Evolutionary conservation across 1,284 basidiomycete genomes (phyloP).

Genomic region (Heimioporus punctisporus): DNA sequence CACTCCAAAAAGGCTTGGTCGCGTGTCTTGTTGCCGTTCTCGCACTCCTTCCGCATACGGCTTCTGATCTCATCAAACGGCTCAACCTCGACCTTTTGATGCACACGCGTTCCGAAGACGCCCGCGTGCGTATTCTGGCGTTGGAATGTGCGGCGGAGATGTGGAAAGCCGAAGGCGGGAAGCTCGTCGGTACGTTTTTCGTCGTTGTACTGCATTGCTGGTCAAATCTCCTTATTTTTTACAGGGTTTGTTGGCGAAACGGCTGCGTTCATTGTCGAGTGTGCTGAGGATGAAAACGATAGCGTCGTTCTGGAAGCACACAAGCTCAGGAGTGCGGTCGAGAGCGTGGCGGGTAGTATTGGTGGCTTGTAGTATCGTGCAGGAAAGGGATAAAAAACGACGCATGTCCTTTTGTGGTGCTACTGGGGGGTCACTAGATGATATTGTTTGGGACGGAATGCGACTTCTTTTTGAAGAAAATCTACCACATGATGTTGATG

Average conservation of each 20-base stretch:
- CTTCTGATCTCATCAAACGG: constrained; percentile 62
- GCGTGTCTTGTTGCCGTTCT: constrained; percentile 23
- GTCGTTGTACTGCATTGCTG: not conserved
- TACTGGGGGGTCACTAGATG: no score
- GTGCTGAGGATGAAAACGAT: constrained; percentile 83
- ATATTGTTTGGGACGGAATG: no score
- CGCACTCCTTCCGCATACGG: constrained; percentile 17
- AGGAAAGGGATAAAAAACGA: no score
- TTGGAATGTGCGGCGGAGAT: constrained; percentile 70
- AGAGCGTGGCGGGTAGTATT: constrained; percentile 70
- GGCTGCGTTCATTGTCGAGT: constrained; percentile 82
- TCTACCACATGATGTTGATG: no score
- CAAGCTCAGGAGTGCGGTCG: constrained; percentile 66
- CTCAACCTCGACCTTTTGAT: constrained; percentile 88
- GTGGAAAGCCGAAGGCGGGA: constrained; percentile 81
- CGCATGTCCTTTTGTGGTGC: no score
- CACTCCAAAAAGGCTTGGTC: constrained; percentile 9
- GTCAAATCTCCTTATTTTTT: not conserved
- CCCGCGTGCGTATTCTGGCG: constrained; percentile 67
- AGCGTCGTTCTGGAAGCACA: constrained; percentile 69
- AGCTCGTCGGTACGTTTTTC: constrained; percentile 65
- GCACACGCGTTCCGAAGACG: constrained; percentile 84
- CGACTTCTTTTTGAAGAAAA: no score
- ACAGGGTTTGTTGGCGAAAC: constrained; percentile 76
- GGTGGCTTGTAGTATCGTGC: constrained; percentile 40